Conservation (phyloP, 148 eudicot species). For the Silene latifolia region DNA sequence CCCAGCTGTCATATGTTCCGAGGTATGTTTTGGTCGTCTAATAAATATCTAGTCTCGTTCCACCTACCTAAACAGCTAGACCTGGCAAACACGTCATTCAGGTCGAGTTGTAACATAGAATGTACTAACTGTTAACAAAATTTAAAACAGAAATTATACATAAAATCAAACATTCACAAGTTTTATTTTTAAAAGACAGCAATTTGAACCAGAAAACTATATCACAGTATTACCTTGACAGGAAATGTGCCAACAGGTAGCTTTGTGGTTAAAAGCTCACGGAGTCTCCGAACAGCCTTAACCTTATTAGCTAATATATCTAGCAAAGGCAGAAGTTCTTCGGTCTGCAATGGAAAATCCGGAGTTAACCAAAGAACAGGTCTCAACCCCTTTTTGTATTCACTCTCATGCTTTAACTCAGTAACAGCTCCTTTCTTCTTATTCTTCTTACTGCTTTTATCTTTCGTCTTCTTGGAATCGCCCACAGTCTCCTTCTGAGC, state of each 20-base stretch:
- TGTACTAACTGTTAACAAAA: background rate
- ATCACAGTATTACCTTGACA: constrained; percentile 56
- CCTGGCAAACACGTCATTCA: no score
- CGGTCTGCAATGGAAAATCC: constrained; percentile 82
- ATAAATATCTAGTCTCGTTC: no score
- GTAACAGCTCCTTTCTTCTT: constrained; percentile 61
- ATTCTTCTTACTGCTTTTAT: constrained; percentile 67
- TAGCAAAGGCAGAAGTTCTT: constrained; percentile 87
- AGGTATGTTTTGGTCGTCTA: no score
- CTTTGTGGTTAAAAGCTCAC: constrained; percentile 90
- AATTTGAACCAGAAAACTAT: no score
- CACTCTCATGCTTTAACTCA: constrained; percentile 73
- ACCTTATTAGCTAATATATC: constrained; percentile 96
- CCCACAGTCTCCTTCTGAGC: constrained; percentile 45
- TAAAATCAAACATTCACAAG: background rate
- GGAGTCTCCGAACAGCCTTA: constrained; percentile 80
- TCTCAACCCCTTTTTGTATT: constrained; percentile 80
- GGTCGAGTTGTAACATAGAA: no score
- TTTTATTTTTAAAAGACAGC: no score
- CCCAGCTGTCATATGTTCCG: no score
- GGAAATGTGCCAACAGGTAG: constrained; percentile 91
- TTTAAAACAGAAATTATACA: background rate
- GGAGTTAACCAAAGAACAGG: constrained; percentile 92
- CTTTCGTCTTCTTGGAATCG: constrained; percentile 54
- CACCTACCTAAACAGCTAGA: no score